Evolutionary conservation across 305 asterid species (phyloP).

Genomic region (Coffea humblotiana): DNA sequence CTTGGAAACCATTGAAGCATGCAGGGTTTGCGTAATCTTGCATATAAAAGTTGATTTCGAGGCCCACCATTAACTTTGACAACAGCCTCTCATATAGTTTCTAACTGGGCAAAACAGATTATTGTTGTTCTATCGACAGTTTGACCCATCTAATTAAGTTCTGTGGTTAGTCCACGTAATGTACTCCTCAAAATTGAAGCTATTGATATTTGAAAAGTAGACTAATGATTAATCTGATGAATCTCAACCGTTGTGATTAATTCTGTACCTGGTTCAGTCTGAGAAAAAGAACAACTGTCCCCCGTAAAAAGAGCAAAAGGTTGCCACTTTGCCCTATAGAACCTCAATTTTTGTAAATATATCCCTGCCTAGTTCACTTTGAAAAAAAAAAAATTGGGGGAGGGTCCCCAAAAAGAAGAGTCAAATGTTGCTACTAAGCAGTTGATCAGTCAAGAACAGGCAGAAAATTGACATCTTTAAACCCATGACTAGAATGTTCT

Average conservation of each 20-base stretch:
- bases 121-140: not conserved
- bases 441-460: constrained; percentile 23
- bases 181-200: too few species aligned
- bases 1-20: constrained; percentile 13
- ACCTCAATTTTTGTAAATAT: not conserved
- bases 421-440: constrained; percentile 17
- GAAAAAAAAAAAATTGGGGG: not conserved
- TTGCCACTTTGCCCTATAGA: not conserved
- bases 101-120: not conserved
- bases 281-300: not conserved
- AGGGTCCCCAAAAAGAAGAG: not conserved
- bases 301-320: constrained; percentile 3
- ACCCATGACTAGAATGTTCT: not conserved
- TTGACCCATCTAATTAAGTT: not conserved
- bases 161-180: constrained; percentile 6
- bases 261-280: not conserved
- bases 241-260: not conserved
- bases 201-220: too few species aligned
- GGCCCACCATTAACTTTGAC: not conserved
- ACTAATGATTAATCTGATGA: too few species aligned
- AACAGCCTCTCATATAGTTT: not conserved
- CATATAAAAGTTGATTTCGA: not conserved
- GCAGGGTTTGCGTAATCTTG: not conserved
- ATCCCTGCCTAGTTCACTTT: not conserved
- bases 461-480: not conserved